Evolutionary conservation across 495 filamentous ascomycete species (phyloP).

Genomic region (Lophiostoma macrostomum): DNA sequence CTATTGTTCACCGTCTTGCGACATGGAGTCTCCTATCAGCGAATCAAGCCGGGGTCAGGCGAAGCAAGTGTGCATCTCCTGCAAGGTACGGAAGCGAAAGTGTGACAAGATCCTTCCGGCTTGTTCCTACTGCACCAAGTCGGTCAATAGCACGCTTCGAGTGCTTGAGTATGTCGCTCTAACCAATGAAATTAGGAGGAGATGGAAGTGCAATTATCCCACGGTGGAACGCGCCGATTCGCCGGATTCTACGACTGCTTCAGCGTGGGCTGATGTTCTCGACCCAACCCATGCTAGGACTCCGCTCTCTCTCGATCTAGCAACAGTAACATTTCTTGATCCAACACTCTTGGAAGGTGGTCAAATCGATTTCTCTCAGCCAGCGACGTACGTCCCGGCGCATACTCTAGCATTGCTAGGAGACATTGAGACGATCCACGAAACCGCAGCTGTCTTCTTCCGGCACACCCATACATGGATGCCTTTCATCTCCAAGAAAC

Average conservation of each 20-base stretch:
- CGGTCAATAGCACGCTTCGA: neutral
- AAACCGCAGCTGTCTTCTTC: slow-evolving; percentile 31
- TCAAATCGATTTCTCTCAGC: slow-evolving; percentile 16
- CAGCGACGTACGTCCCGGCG: slow-evolving; percentile 7
- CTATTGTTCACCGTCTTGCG: too few relatives aligned
- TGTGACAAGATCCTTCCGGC: slow-evolving; percentile 31
- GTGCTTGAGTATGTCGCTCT: neutral
- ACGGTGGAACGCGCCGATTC: slow-evolving; percentile 9
- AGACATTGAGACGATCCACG: slow-evolving; percentile 31
- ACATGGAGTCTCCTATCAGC: slow-evolving; percentile 6
- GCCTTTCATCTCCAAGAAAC: slow-evolving; percentile 51
- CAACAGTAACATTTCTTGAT: slow-evolving; percentile 33
- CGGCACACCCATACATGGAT: slow-evolving; percentile 44
- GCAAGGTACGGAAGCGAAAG: slow-evolving; percentile 32
- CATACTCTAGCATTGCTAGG: slow-evolving; percentile 32
- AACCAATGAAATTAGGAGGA: slow-evolving; percentile 17
- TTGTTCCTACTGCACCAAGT: slow-evolving; percentile 29
- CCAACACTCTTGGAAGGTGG: slow-evolving; percentile 25
- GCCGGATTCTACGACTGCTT: slow-evolving; percentile 7
- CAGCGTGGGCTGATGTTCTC: too few relatives aligned
- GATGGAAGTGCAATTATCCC: slow-evolving; percentile 27
- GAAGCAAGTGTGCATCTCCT: slow-evolving; percentile 28
- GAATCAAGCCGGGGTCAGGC: slow-evolving; percentile 23
- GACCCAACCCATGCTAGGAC: too few relatives aligned
- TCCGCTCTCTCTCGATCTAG: slow-evolving; percentile 31